Conservation (phyloP, 768 basidiomycete genomes). For the Hemileccinum rubropunctum region DNA sequence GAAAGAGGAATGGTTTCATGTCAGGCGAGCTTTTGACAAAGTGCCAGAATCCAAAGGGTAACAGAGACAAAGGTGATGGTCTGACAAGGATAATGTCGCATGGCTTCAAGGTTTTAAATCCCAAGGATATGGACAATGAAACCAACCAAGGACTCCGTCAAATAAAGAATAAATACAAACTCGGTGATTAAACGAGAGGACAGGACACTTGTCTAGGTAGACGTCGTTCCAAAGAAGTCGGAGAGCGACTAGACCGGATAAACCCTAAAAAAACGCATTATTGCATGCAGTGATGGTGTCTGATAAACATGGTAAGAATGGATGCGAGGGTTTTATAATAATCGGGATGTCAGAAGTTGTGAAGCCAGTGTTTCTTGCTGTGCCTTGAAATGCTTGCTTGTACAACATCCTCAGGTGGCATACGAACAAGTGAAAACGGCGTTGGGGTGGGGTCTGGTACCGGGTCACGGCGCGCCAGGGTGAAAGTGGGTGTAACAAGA, state of each 20-base stretch:
- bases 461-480: constrained; percentile 43
- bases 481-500: constrained; percentile 62
- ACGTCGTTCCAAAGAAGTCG: constrained; percentile 19
- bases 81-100: neutral
- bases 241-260: neutral
- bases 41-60: too few relatives aligned
- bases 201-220: constrained; percentile 22
- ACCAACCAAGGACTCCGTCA: constrained; percentile 12
- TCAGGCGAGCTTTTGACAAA: too few relatives aligned
- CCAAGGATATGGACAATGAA: constrained; percentile 12
- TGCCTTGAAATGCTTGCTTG: constrained; percentile 5
- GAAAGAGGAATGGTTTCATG: too few relatives aligned
- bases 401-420: constrained; percentile 4
- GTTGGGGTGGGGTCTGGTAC: constrained; percentile 21
- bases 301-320: constrained; percentile 4
- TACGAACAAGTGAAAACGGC: constrained; percentile 2
- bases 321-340: neutral
- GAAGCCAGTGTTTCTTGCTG: constrained; percentile 9
- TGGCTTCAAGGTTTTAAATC: neutral
- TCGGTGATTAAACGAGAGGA: constrained; percentile 32
- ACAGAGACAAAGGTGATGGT: neutral
- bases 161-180: constrained; percentile 26
- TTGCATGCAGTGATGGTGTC: constrained; percentile 4
- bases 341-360: constrained; percentile 10
- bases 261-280: constrained; percentile 3